Base-by-base conservation (phyloP, 2,329 filamentous ascomycete genomes). In the Cytospora chrysosperma region DNA sequence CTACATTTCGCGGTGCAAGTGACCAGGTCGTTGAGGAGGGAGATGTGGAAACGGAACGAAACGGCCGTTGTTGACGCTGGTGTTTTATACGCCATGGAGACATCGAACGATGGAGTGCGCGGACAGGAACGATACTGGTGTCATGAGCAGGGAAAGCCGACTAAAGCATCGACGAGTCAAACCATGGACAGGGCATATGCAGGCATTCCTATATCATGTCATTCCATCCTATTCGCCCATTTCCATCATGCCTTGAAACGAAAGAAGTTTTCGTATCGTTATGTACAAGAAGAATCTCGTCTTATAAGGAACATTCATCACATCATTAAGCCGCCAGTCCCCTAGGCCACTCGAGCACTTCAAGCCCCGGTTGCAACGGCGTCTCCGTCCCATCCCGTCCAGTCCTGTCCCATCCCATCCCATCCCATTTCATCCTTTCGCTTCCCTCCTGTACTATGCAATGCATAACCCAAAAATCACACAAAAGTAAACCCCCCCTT, bases 271-370 rank as follows among this genome's bases (percentile, higher is more conserved):
- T 13, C 43, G 10, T 24, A 24, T 47, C n/a, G n/a, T 47, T 47
- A 47, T 47, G n/a, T 47, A 47, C 43, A 47, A 47, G 43, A 47
- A 47, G 24, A 24, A 9, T 3, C 43, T 24, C 21, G 7, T 47
- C n/a, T 47, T 8, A 21, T 9, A 13, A 21, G 9, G 8, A 21
- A 21, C n/a, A 47, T 21, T 47, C 43, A 24, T 47, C 43, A 47
- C 43, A 55, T 61, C 59, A 61, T 61, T 61, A 61, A 61, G 58
- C 59, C 59, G 59, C 59, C 53, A 47, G 24, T 47, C 43, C 59
- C 59, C 54, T 55, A 61, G 59, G 59, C 59, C 59, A 55, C 59
- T 61, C 59, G 59, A 61, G 51, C 59, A 61, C 59, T 61, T 61
- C 59, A 61, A 61, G 59, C 59, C 59, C 59, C 51, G 59, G 59